phyloP scores from a whole-genome alignment of 345 rosid genomes.

The Hevea brasiliensis region DNA sequence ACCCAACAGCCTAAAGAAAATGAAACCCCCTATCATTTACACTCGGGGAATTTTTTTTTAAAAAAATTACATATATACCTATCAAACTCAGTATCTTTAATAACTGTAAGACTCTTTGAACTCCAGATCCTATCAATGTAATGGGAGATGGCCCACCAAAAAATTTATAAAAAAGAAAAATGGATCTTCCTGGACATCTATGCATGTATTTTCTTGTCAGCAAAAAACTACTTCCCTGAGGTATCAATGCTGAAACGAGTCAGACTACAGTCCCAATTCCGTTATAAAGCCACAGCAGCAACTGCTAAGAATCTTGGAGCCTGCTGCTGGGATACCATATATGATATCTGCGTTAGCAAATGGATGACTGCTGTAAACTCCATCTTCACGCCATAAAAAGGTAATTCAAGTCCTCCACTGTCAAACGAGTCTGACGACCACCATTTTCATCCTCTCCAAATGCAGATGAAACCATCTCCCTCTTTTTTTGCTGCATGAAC shows the following conservation, averaged over 20 bases:
- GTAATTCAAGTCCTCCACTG: slow-evolving; percentile 81
- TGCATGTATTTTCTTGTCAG: neutral
- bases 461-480: slow-evolving; percentile 91
- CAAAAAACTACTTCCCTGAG: neutral
- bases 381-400: slow-evolving; percentile 72
- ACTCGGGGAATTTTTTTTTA: neutral
- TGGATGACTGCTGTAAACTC: neutral
- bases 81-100: slow-evolving; percentile 6
- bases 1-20: neutral
- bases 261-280: slow-evolving; percentile 1
- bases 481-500: slow-evolving; percentile 76
- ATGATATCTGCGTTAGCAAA: slow-evolving; percentile 28
- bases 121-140: slow-evolving; percentile 8
- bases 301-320: slow-evolving; percentile 12
- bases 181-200: slow-evolving; percentile 2
- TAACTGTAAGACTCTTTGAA: slow-evolving; percentile 14
- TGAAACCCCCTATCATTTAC: slow-evolving; percentile 23
- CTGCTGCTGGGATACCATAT: slow-evolving; percentile 3
- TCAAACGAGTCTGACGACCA: slow-evolving; percentile 72
- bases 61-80: slow-evolving; percentile 3
- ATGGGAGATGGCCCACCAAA: neutral
- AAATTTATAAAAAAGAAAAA: slow-evolving; percentile 8
- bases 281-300: slow-evolving; percentile 8
- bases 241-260: neutral
- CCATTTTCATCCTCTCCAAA: slow-evolving; percentile 90